A percentile compares a stretch with the other conserved stretches of the same genome.
Conservation (phyloP, 176 grass and related monocot genomes). For the Secale cereale region DNA sequence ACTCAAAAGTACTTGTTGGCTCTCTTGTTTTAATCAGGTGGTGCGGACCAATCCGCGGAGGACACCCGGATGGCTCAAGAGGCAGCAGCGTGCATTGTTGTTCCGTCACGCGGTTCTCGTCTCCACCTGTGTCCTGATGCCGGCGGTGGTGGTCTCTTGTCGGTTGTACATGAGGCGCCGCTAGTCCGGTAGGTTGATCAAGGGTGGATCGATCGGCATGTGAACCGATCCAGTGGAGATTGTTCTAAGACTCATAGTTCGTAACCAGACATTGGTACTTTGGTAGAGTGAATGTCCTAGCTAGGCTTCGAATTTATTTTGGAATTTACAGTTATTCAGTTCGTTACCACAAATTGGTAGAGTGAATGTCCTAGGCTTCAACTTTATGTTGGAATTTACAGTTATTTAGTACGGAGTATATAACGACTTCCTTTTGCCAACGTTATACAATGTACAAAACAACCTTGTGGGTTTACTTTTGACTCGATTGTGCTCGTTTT, state of each 20-base stretch:
- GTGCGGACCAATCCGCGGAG: not conserved
- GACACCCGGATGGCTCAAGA: not conserved
- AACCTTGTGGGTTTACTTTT: not conserved
- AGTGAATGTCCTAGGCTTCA: not conserved
- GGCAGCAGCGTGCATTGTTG: not conserved
- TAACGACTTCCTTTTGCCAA: not conserved
- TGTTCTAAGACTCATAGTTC: not conserved
- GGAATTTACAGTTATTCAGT: not conserved
- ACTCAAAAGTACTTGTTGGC: not conserved
- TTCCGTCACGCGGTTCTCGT: not conserved
- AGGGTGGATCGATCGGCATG: not conserved
- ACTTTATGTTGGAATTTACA: not conserved
- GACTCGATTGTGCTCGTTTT: not conserved
- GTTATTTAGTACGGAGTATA: not conserved
- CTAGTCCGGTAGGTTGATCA: not conserved
- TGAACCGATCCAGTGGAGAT: not conserved
- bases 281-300: not conserved
- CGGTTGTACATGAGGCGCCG: not conserved
- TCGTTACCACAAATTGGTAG: too few relatives aligned
- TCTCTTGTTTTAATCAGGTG: not conserved
- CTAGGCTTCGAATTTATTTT: not conserved
- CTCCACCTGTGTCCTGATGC: not conserved
- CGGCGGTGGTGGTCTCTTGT: not conserved
- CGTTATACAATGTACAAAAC: not conserved
- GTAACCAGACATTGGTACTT: too few relatives aligned